Evolutionary conservation across 2,329 filamentous ascomycete species (phyloP).

Genomic region (Trichoderma sp.): DNA sequence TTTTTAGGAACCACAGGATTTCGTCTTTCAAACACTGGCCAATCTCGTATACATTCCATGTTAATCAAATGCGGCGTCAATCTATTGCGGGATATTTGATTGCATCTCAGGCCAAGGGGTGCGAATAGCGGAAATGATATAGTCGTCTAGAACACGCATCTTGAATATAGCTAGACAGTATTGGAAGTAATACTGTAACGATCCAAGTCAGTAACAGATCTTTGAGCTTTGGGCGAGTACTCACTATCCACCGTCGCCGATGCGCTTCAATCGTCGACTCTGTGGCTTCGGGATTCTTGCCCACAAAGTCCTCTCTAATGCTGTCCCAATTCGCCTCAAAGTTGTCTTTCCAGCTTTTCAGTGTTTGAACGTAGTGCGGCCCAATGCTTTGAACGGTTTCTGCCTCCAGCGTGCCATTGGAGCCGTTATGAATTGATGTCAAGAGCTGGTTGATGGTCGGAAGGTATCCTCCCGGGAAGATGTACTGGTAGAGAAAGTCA

Average conservation of each 20-base stretch:
- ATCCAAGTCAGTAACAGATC: not conserved
- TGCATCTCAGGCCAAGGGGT: constrained; percentile 21
- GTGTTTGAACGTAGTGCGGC: constrained; percentile 69
- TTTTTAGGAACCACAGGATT: not conserved
- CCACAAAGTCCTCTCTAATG: constrained; percentile 54
- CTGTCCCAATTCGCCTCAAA: constrained; percentile 49
- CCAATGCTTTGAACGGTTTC: constrained; percentile 72
- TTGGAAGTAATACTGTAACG: constrained; percentile 19
- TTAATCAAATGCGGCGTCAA: not conserved
- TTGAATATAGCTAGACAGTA: constrained; percentile 19
- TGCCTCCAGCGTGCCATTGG: constrained; percentile 62
- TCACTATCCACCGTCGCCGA: constrained; percentile 67
- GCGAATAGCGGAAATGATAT: constrained; percentile 15
- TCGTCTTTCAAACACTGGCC: not conserved
- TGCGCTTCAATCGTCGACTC: constrained; percentile 66
- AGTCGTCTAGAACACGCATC: constrained; percentile 6
- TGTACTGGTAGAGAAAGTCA: constrained; percentile 49
- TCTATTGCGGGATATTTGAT: constrained; percentile 7
- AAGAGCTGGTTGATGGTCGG: constrained; percentile 60
- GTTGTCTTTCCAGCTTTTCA: constrained; percentile 66
- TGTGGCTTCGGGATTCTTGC: constrained; percentile 57
- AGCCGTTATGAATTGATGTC: constrained; percentile 60
- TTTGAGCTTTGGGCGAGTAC: constrained; percentile 24
- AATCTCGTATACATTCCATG: not conserved
- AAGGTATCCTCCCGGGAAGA: constrained; percentile 75